Base-by-base conservation (phyloP, 2,329 filamentous ascomycete genomes). In the Fragosphaeria purpurea region DNA sequence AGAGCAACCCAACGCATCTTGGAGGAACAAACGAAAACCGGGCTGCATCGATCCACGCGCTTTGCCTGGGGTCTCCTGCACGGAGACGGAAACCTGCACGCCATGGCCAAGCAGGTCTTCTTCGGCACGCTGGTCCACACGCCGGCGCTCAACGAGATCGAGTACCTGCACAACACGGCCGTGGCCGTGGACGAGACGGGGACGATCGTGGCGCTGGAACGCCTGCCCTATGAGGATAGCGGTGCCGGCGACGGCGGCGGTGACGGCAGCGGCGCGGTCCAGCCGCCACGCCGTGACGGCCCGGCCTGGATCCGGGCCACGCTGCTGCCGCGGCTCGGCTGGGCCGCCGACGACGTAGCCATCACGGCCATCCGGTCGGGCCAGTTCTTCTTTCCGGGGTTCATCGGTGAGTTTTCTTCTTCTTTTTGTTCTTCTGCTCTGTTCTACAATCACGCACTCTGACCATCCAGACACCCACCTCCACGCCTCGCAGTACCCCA, bases 401-500 rank as follows among this genome's bases (percentile, higher is more conserved):
- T 91, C 62, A 82, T 93, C 53, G 84, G 83, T 85, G 64, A 58
- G 73, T 64, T 46, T 9, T 4, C 30, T 6, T 12, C 6, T 6
- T 39, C 30, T 34, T 32, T 10, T 46, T 37, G 10, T 30, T 33
- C 22, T 22, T 9, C 41, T 22, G 12, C n/a, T 6, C 37, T 44
- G 10, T 32, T 37, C 39, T 47, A 22, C 32, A 9, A 5, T 4
- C 8, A 39, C 35, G 22, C 22, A 37, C 35, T 37, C 35, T 7
- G 7, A 47, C 37, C 22, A 42, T 11, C n/a, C 55, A 91, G 91
- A 98, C 66, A 95, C 93, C 1, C 93, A 98, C 65, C 86, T 95
- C 52, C 93, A 98, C 65, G 93, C 93, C 7, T 80, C 90, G 0
- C 93, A 98, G 70, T 96, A 95, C 61, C 89, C 91, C 52, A 98